phyloP scores from a whole-genome alignment of 2,329 filamentous ascomycete species.

The Penicillium decumbens region DNA sequence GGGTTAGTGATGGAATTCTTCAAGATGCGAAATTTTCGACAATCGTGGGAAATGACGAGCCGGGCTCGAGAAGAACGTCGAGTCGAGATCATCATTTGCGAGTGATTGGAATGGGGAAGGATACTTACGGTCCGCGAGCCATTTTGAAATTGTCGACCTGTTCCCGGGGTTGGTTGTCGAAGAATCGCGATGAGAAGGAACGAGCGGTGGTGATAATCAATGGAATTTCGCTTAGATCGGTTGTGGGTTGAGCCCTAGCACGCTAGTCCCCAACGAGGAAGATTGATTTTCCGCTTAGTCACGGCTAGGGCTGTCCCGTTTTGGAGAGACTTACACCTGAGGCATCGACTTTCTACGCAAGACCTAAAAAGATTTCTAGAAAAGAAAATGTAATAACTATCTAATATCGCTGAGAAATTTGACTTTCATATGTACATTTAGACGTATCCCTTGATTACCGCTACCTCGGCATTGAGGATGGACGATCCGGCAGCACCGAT shows the following conservation, averaged over 20 bases:
- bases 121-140: conserved; percentile 57
- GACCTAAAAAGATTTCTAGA: too few species aligned
- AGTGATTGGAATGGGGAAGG: conserved; percentile 1
- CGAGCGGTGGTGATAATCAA: conserved; percentile 16
- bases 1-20: conserved; percentile 22
- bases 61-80: neutral
- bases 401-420: conserved; percentile 17
- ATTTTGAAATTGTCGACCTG: conserved; percentile 47
- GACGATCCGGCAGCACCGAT: conserved; percentile 95
- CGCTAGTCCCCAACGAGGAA: conserved; percentile 26
- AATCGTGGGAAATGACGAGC: conserved; percentile 4
- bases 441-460: conserved; percentile 80
- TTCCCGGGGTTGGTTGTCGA: conserved; percentile 32
- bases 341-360: neutral
- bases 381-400: conserved; percentile 3
- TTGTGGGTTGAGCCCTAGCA: conserved; percentile 29
- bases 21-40: conserved; percentile 6
- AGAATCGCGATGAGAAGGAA: conserved; percentile 31
- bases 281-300: neutral
- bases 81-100: conserved; percentile 1
- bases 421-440: conserved; percentile 39
- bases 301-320: neutral
- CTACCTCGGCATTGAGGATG: conserved; percentile 89
- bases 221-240: conserved; percentile 31
- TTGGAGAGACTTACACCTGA: neutral